These are phyloP conservation scores for Volvox carteri DNA, from an alignment of 163 green algal genomes.

Conservation along the genomic window DNA sequence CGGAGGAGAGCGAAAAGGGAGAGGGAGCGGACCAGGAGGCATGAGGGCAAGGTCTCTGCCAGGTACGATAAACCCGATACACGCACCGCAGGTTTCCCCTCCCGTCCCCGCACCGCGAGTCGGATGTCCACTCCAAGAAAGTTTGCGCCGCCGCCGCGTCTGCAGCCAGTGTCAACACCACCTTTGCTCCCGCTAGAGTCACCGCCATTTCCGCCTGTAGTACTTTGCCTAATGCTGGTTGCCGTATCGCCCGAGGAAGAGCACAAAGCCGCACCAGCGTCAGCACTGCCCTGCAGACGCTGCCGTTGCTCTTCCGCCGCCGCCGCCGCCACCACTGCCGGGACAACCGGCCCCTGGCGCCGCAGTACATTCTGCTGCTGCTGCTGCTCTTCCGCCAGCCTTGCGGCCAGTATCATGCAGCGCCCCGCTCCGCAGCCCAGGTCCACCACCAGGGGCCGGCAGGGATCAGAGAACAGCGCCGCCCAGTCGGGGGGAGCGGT, in stretches of 20 bases:
- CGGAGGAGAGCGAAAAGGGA: not conserved
- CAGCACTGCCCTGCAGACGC: not conserved
- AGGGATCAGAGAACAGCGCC: not conserved
- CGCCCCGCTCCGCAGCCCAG: conserved; percentile 39
- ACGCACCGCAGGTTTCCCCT: not conserved
- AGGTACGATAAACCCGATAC: no score
- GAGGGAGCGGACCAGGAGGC: no score
- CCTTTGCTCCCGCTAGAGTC: not conserved
- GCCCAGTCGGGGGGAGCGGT: not conserved
- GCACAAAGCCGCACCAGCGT: no score
- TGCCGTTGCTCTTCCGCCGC: not conserved
- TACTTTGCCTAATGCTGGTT: no score
- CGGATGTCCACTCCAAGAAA: conserved; percentile 31
- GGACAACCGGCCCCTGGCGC: no score
- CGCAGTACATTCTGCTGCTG: not conserved
- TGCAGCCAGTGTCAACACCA: not conserved
- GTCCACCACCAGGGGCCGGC: conserved; percentile 32
- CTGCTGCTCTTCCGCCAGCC: not conserved
- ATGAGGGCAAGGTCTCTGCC: no score
- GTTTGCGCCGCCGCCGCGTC: conserved; percentile 2
- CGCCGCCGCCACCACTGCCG: not conserved
- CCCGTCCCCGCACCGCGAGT: not conserved
- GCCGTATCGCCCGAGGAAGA: no score
- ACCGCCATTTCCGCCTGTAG: not conserved
- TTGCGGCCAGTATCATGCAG: conserved; percentile 29